These are phyloP conservation scores for Musa schizocarpa DNA, from an alignment of 176 grass and related monocot species.

Conservation along the genomic window DNA sequence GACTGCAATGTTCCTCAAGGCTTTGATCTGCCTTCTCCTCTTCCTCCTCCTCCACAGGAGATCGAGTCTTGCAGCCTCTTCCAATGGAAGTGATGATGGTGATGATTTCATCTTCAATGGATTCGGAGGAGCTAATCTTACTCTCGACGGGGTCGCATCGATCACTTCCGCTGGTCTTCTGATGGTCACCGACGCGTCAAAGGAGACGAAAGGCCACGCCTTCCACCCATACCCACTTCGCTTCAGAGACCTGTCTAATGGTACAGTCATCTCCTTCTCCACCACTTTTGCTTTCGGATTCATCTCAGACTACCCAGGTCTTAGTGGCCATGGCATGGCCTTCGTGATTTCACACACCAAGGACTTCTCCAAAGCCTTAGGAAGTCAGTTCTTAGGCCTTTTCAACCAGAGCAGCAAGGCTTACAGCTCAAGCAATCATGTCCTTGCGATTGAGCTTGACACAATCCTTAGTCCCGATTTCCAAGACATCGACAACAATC, in stretches of 20 bases:
- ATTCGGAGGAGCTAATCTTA: conserved; percentile 21
- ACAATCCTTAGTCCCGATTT: conserved; percentile 2
- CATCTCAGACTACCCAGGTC: not conserved
- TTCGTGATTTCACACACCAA: conserved; percentile 17
- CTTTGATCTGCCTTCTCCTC: not conserved
- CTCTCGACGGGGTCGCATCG: conserved; percentile 15
- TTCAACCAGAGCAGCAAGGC: conserved; percentile 3
- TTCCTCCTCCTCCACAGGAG: not conserved
- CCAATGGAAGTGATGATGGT: not conserved
- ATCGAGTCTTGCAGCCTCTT: not conserved
- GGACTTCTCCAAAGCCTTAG: conserved; percentile 10
- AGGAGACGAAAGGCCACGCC: conserved; percentile 18
- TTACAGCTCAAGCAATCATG: not conserved
- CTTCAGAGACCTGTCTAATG: conserved; percentile 11
- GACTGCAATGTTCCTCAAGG: too few species aligned
- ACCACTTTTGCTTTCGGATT: not conserved
- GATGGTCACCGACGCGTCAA: conserved; percentile 15
- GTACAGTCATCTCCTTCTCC: conserved; percentile 16
- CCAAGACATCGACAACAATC: conserved; percentile 4
- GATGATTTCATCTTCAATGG: conserved; percentile 31
- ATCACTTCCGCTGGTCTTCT: conserved; percentile 19
- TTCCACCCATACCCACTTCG: conserved; percentile 15
- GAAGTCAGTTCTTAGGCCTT: conserved; percentile 27
- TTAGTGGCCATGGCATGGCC: conserved; percentile 20
- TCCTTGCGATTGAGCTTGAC: conserved; percentile 33